Evolutionary conservation across 768 basidiomycete species (phyloP).

Genomic region (Floccularia luteovirens): DNA sequence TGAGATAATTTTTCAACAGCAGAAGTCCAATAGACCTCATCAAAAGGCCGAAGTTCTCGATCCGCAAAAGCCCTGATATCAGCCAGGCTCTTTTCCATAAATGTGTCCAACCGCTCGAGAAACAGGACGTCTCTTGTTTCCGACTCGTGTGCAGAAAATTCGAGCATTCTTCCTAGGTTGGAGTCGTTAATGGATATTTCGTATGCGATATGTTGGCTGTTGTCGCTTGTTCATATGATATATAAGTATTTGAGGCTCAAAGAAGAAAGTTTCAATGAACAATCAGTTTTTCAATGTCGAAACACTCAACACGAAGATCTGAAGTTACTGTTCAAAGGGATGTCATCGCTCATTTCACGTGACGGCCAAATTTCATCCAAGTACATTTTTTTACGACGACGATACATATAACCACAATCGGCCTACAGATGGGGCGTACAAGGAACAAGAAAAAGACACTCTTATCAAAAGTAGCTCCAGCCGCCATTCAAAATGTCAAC

Average conservation of each 20-base stretch:
- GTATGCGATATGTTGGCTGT: no score
- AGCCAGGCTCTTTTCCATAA: constrained; percentile 48
- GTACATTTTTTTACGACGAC: no score
- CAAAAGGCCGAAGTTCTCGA: constrained; percentile 48
- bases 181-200: no score
- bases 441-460: constrained; percentile 38
- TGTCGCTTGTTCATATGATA: no score
- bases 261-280: no score
- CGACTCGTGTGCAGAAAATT: constrained; percentile 20
- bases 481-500: constrained; percentile 11
- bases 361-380: constrained; percentile 19
- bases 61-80: constrained; percentile 57
- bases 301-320: no score
- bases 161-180: no score
- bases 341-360: no score
- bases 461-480: constrained; percentile 24
- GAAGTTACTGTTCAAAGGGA: background rate
- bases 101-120: constrained; percentile 54
- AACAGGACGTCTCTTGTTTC: constrained; percentile 43
- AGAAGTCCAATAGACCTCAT: constrained; percentile 45
- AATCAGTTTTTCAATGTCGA: no score
- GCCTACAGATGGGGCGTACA: constrained; percentile 43
- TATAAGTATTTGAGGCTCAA: no score
- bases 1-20: constrained; percentile 1
- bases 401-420: constrained; percentile 13